A percentile compares a stretch with the other conserved stretches of the same genome.
Conservation (phyloP, 2,329 filamentous ascomycete species). For the Xylariaceae sp. region DNA sequence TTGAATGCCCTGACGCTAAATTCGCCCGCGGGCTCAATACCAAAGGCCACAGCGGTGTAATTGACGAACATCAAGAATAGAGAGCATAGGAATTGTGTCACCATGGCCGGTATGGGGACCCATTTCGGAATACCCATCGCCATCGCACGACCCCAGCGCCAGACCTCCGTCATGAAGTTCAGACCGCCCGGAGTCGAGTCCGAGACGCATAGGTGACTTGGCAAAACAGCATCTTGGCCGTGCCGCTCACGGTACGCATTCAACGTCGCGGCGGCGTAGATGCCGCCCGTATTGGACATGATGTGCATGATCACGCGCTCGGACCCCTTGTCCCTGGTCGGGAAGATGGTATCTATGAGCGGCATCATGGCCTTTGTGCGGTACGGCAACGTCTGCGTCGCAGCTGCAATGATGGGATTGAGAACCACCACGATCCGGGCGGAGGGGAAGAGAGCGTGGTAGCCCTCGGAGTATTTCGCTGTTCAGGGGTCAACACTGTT, state of each 20-base stretch:
- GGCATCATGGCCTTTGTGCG: conserved; percentile 43
- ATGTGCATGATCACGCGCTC: conserved; percentile 44
- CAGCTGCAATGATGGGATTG: conserved; percentile 44
- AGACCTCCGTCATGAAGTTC: conserved; percentile 39
- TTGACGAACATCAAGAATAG: conserved; percentile 37
- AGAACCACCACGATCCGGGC: conserved; percentile 48
- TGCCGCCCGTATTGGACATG: conserved; percentile 56
- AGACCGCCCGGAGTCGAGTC: conserved; percentile 51
- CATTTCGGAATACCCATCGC: conserved; percentile 42
- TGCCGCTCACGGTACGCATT: conserved; percentile 41
- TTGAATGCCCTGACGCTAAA: conserved; percentile 38
- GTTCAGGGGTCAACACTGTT: background rate
- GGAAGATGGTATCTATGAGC: conserved; percentile 39
- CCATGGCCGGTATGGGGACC: conserved; percentile 45
- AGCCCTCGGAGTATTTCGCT: conserved; percentile 47
- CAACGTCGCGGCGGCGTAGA: conserved; percentile 46
- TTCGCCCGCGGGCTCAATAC: conserved; percentile 38
- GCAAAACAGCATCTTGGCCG: conserved; percentile 34
- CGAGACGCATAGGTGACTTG: conserved; percentile 44
- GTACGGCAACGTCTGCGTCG: conserved; percentile 39
- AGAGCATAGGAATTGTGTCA: conserved; percentile 45
- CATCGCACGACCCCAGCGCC: conserved; percentile 50
- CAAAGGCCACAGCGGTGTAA: conserved; percentile 33
- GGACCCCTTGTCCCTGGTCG: conserved; percentile 20
- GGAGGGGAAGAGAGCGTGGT: conserved; percentile 45